Conservation (phyloP, 108 stramenopile genomes). For the Cylindrotheca closterium region DNA sequence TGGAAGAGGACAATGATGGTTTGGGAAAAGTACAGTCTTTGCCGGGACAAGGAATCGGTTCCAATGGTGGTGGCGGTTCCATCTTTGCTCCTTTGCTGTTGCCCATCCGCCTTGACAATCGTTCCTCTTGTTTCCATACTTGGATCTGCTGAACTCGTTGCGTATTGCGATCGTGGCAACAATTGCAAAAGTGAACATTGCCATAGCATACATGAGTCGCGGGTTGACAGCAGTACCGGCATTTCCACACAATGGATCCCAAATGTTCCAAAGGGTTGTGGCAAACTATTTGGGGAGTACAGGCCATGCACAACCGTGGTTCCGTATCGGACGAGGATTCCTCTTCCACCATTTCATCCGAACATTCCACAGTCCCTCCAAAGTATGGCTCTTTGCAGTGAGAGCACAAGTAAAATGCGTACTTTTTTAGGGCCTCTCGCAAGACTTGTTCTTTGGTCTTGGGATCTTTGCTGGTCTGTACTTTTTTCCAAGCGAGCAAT, state of each 20-base stretch:
- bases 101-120: no score
- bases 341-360: slow-evolving; percentile 18
- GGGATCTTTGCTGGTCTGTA: background rate
- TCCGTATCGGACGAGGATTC: background rate
- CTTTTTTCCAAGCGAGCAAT: background rate
- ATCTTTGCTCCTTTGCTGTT: slow-evolving; percentile 19
- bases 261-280: slow-evolving; percentile 47
- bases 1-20: slow-evolving; percentile 6
- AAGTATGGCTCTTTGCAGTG: slow-evolving; percentile 68
- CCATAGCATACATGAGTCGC: slow-evolving; percentile 59
- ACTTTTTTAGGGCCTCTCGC: slow-evolving; percentile 44
- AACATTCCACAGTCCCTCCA: slow-evolving; percentile 72
- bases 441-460: slow-evolving; percentile 6
- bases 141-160: slow-evolving; percentile 22
- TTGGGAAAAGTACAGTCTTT: slow-evolving; percentile 53
- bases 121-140: no score
- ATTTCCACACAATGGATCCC: slow-evolving; percentile 58
- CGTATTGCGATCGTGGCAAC: slow-evolving; percentile 60
- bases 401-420: slow-evolving; percentile 65
- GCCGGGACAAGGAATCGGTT: slow-evolving; percentile 50
- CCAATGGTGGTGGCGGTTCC: slow-evolving; percentile 17
- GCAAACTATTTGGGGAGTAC: slow-evolving; percentile 54
- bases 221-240: slow-evolving; percentile 71
- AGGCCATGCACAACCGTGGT: slow-evolving; percentile 46
- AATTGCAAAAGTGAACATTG: slow-evolving; percentile 60